Base-by-base conservation (phyloP, 306 rosid species). In the Cicer pinnatifidum region DNA sequence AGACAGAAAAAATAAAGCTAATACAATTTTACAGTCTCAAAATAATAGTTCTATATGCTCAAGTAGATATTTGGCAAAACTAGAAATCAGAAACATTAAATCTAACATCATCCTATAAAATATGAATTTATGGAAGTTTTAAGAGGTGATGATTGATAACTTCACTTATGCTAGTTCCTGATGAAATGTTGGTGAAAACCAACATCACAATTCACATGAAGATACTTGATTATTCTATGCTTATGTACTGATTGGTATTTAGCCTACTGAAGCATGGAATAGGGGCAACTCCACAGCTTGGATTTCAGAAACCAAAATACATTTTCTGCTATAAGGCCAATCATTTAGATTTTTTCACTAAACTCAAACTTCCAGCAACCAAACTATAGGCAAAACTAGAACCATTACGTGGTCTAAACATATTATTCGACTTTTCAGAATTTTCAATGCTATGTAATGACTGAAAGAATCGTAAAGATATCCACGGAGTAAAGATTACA, bases 361-460 rank as follows among this genome's bases (percentile, higher is more conserved):
- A 54, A 28, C 13, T 43, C 58, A 8, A 53, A n/a, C 41, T 23
- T 64, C 70, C 8, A 69, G 15, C 39, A 38, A 48, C 61, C 16
- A 8, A 35, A 54, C 53, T 44, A 33, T 62, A 28, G 43, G 37
- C 47, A 72, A 72, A 60, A 57, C 16, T 28, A 37, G 44, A 81
- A 63, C 67, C 35, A 38, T 58, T 11, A 45, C 13, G 6, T 11
- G 15, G 12, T 39, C 58, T 20, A 39, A 40, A 71, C 15, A 40
- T 33, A 71, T 54, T 47, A 54, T 67, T 76, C 61, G 43, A 46
- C 70, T 54, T 56, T 61, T 6, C 46, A 71, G 58, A 38, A 20
- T 56, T 56, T 71, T 43, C 19, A 40, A 56, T 39, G 47, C 9
- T 17, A 50, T 15, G 56, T 3, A 56, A 62, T 45, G 28, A 61